Evolutionary conservation across 139 green algal species (phyloP), one percentile per base, ranked within the genome.

Genomic region (Astrephomene gubernaculifera): DNA sequence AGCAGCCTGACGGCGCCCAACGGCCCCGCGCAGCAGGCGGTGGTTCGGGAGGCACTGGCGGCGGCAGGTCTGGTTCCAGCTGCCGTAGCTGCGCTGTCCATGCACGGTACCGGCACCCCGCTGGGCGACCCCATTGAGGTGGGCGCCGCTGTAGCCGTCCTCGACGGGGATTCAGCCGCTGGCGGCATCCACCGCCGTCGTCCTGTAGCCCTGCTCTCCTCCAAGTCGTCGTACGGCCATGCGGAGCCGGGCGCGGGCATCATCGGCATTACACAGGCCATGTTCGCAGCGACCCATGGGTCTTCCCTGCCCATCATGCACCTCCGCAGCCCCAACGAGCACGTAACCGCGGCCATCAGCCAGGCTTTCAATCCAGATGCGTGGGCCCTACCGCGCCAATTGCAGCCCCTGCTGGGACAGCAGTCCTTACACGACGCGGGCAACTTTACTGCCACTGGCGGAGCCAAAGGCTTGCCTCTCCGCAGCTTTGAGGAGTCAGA

Each of bases 1-100:
- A 96, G 91, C 90, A 95, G 92, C 79, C 90, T 98, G 29, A 98
- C 96, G 0, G 96, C 96, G 1, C 96, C 96, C 31, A 98, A 97
- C 60, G 96, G 96, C 4, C 95, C 95, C 9, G 88, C 90, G 29
- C 96, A 98, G 86, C 95, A 97, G 85, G 89, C 88, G 0, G 94
- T 96, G 22, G 89, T 97, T 8, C 86, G 87, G 1, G 54, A 53
- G 17, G 93, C 92, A 0, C 83, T 98, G 69, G 39, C 39, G 27
- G n/a, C 33, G 4, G 57, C 82, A 7, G 44, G 71, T 0, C 1
- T 90, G n/a, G 14, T 2, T 0, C 27, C 83, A 1, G 22, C 2
- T 0, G 64, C 85, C 49, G 14, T 93, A 4, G 54, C 61, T 2
- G 86, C 80, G 0, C 83, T 95, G 45, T 89, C 92, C 79, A 72